Base-by-base conservation (phyloP, 2,329 filamentous ascomycete genomes). In the Stenocarpella maydis region DNA sequence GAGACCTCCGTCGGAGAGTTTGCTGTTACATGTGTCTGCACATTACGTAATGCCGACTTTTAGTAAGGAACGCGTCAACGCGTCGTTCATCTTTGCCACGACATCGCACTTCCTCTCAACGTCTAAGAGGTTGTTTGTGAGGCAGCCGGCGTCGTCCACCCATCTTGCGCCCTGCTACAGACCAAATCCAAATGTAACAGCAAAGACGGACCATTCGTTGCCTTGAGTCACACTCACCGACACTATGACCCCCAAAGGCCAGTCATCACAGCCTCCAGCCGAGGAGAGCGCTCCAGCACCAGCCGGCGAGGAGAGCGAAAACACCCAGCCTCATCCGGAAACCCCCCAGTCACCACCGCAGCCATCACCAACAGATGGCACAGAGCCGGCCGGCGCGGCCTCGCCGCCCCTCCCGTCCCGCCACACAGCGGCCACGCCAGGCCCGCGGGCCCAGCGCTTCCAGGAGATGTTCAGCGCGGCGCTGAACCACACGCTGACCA, bases 371-470 rank as follows among this genome's bases (percentile, higher is more conserved):
- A n/a, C n/a, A 63, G 65, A 68, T 47, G 43, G 39, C 50, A 9
- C 60, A 49, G 31, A 66, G 53, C 41, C 41, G 12, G 24, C 24
- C 6, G 21, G 45, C 21, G 74, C 76, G 3, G 74, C 74, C 26
- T 81, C 82, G 9, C 80, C 81, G 26, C 80, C 80, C 26, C 78
- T 83, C 1, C 83, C 83, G 0, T 72, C 77, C 58, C 80, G 80
- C 26, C 82, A 82, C 76, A 82, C 80, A 14, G 76, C 82, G 39
- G 77, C 79, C 52, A 80, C 83, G 0, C 87, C 88, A 0, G 89
- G 89, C 55, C 85, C 85, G 3, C 87, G 88, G 73, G 89, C 89
- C 2, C 74, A 80, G 34, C 83, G 85, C 53, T 83, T 91, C 69
- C 83, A 85, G 65, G 80, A 84, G 66, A 80, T 89, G 41, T 89